Percentiles rank a stretch among this genome's conserved stretches.
These are phyloP conservation scores for Geotrichum australiense DNA, from an alignment of 1,139 yeast species.

Conservation along the genomic window DNA sequence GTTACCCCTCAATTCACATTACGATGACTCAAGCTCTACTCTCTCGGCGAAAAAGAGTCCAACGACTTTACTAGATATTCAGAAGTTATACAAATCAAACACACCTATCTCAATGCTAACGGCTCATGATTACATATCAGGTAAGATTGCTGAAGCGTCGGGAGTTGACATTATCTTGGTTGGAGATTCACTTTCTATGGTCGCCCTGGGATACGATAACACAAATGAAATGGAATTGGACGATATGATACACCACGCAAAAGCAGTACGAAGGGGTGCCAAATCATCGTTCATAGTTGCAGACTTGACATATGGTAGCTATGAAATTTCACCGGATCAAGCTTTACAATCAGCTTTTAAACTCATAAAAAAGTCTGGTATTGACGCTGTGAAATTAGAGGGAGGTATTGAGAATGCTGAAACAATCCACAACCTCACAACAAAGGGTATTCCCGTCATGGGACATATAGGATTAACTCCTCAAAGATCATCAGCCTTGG, in stretches of 20 bases:
- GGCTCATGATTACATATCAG: slow-evolving; percentile 82
- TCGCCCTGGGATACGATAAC: slow-evolving; percentile 71
- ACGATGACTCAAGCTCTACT: slow-evolving; percentile 6
- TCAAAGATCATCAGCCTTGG: slow-evolving; percentile 67
- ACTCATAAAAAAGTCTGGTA: slow-evolving; percentile 56
- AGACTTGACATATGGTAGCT: slow-evolving; percentile 85
- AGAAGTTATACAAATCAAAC: slow-evolving; percentile 37
- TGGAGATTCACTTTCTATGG: slow-evolving; percentile 94
- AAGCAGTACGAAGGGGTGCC: slow-evolving; percentile 70
- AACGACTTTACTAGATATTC: slow-evolving; percentile 41
- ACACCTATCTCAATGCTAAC: slow-evolving; percentile 65
- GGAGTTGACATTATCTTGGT: slow-evolving; percentile 65
- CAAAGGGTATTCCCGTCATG: slow-evolving; percentile 79
- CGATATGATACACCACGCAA: slow-evolving; percentile 68
- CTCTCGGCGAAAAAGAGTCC: slow-evolving; percentile 25
- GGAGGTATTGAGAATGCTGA: slow-evolving; percentile 57
- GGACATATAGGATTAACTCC: slow-evolving; percentile 95
- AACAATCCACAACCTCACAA: slow-evolving; percentile 46
- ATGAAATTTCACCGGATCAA: slow-evolving; percentile 56
- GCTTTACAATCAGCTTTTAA: slow-evolving; percentile 61
- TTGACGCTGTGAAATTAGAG: slow-evolving; percentile 81
- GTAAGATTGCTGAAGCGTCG: slow-evolving; percentile 60
- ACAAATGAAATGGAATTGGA: slow-evolving; percentile 66
- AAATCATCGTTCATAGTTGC: slow-evolving; percentile 63
- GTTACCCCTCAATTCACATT: slow-evolving; percentile 5